These are phyloP conservation scores for Cydonia oblonga DNA, from an alignment of 331 rosid species.

Conservation along the genomic window DNA sequence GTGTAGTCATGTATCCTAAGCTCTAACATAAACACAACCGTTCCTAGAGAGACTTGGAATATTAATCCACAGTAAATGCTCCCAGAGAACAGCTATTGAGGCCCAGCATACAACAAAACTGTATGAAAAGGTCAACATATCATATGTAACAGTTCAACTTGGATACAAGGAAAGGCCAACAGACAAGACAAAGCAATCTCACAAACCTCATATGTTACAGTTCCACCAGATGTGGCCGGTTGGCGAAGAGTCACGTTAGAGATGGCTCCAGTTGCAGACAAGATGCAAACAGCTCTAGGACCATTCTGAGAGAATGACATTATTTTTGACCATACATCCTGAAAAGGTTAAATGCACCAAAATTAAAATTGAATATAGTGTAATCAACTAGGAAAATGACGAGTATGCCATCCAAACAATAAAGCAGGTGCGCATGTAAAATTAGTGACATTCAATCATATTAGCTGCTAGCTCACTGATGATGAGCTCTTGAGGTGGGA, in stretches of 20 bases:
- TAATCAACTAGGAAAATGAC: neutral
- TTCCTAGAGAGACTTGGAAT: neutral
- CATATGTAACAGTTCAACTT: neutral
- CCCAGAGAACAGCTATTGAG: neutral
- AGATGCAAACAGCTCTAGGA: constrained; percentile 44
- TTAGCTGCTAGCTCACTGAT: neutral
- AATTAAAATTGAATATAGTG: neutral
- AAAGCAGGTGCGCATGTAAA: neutral
- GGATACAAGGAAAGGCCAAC: neutral
- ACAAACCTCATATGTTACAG: constrained; percentile 73
- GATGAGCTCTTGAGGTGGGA: neutral
- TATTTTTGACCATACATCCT: constrained; percentile 52
- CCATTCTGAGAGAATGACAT: constrained; percentile 52
- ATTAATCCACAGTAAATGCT: neutral
- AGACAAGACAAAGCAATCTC: neutral
- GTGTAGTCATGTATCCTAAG: neutral
- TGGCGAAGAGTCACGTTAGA: constrained; percentile 65
- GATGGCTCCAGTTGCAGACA: constrained; percentile 63
- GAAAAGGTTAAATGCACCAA: constrained; percentile 14
- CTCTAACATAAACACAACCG: neutral
- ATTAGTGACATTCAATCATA: neutral
- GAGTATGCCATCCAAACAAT: neutral
- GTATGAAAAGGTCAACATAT: neutral
- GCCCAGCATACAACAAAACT: neutral
- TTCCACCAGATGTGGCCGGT: constrained; percentile 55